Evolutionary conservation across 176 grass and related monocot species (phyloP).

Genomic region (Dactylis glomerata): DNA sequence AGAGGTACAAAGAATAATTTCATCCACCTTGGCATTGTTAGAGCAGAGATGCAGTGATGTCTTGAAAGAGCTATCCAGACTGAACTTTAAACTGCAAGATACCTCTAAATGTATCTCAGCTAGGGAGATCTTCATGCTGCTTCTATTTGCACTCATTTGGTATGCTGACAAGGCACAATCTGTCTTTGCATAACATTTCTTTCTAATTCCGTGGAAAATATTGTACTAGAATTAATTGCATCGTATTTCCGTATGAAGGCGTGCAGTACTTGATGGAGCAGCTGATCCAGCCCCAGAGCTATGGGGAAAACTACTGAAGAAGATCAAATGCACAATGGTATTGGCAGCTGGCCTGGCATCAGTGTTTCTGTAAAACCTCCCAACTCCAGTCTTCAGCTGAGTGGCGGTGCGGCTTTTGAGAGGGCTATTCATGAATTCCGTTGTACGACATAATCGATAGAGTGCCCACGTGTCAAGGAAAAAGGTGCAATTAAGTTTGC

Average conservation of each 20-base stretch:
- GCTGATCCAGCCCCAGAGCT: constrained; percentile 91
- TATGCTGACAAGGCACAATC: constrained; percentile 28
- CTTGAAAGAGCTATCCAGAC: constrained; percentile 54
- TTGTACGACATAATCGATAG: constrained; percentile 87
- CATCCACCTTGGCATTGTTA: constrained; percentile 81
- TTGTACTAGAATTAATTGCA: constrained; percentile 8
- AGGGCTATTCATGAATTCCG: constrained; percentile 94
- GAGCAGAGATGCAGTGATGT: constrained; percentile 88
- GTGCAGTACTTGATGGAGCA: constrained; percentile 85
- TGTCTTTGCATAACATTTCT: constrained; percentile 10
- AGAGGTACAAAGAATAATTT: constrained; percentile 88
- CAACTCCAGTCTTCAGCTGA: constrained; percentile 76
- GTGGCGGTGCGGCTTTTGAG: constrained; percentile 96
- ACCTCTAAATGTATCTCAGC: constrained; percentile 86
- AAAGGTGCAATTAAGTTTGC: constrained; percentile 52
- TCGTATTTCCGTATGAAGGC: constrained; percentile 30
- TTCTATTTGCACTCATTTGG: constrained; percentile 89
- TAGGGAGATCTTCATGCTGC: constrained; percentile 82
- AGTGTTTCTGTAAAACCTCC: constrained; percentile 61
- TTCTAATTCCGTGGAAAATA: not conserved
- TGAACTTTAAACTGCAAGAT: constrained; percentile 80
- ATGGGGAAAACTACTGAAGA: constrained; percentile 91
- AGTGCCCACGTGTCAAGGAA: constrained; percentile 93
- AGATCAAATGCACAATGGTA: constrained; percentile 84
- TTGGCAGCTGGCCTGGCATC: constrained; percentile 85